Percentiles rank a stretch among this genome's conserved stretches.
Conservation (phyloP, 306 rosid genomes). For the Cucumis hystrix region DNA sequence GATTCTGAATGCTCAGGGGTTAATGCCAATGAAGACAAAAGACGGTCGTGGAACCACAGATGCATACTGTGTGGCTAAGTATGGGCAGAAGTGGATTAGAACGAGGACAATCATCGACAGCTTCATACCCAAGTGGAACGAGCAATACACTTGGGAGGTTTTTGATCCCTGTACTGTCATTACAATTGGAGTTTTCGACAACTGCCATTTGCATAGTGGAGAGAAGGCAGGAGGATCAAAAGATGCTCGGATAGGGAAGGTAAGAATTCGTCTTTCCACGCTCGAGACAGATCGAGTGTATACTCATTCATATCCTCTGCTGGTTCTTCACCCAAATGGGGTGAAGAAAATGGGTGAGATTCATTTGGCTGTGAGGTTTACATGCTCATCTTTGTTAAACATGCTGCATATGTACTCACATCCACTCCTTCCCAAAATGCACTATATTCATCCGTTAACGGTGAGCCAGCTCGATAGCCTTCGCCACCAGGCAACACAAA, state of each 20-base stretch:
- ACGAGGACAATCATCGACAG: too few species aligned
- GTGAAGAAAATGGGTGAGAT: conserved; percentile 77
- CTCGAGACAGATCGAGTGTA: conserved; percentile 61
- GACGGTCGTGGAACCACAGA: too few species aligned
- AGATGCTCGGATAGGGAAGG: conserved; percentile 57
- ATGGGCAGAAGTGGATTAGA: too few species aligned
- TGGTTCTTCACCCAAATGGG: conserved; percentile 46
- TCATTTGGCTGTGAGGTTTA: conserved; percentile 63
- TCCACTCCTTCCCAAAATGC: conserved; percentile 64
- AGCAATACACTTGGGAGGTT: too few species aligned
- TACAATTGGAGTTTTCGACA: conserved; percentile 30
- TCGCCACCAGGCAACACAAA: conserved; percentile 63
- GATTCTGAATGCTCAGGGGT: too few species aligned
- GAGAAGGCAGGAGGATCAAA: conserved; percentile 36
- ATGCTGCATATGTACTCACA: conserved; percentile 70
- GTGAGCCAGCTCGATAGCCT: conserved; percentile 51
- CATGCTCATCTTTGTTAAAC: conserved; percentile 54
- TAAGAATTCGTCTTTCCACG: conserved; percentile 53
- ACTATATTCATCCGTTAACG: conserved; percentile 49
- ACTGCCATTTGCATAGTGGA: conserved; percentile 54
- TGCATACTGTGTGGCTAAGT: too few species aligned
- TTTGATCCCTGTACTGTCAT: too few species aligned
- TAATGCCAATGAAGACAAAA: too few species aligned
- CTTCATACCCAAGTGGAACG: too few species aligned
- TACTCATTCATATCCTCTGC: conserved; percentile 55